These are phyloP conservation scores for Cyclotella baltica DNA, from an alignment of 108 stramenopile genomes.

Conservation along the genomic window DNA sequence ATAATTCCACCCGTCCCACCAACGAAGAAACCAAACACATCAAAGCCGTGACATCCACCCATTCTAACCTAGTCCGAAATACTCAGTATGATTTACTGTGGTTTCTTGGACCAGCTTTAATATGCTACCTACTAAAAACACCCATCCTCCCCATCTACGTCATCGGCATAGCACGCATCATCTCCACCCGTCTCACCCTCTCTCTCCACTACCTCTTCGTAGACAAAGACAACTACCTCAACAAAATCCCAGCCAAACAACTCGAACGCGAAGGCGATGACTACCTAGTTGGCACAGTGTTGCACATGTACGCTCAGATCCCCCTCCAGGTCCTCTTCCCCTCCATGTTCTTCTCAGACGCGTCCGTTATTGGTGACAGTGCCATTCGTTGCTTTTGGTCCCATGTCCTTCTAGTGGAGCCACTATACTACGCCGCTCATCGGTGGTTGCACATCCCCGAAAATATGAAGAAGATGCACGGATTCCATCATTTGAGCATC, in stretches of 20 bases:
- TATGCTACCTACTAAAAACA: slow-evolving; percentile 51
- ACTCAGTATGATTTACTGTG: slow-evolving; percentile 62
- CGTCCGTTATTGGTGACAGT: slow-evolving; percentile 49
- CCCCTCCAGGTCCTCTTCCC: slow-evolving; percentile 71
- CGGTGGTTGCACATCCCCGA: slow-evolving; percentile 75
- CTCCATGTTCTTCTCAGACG: slow-evolving; percentile 65
- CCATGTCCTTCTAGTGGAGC: slow-evolving; percentile 68
- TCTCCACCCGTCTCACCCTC: slow-evolving; percentile 61
- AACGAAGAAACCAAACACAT: slow-evolving; percentile 55
- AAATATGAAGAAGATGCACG: slow-evolving; percentile 78
- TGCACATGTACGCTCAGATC: slow-evolving; percentile 76
- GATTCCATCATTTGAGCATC: slow-evolving; percentile 77
- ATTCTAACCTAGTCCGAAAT: slow-evolving; percentile 63
- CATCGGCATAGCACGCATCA: slow-evolving; percentile 64
- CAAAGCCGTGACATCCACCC: slow-evolving; percentile 65
- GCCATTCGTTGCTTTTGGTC: slow-evolving; percentile 48
- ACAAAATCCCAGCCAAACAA: slow-evolving; percentile 72
- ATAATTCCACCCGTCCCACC: slow-evolving; percentile 45
- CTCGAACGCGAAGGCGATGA: slow-evolving; percentile 65
- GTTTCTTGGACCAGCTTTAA: slow-evolving; percentile 61
- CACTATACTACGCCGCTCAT: slow-evolving; percentile 72
- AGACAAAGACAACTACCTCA: slow-evolving; percentile 76
- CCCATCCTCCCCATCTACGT: slow-evolving; percentile 65
- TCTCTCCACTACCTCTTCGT: slow-evolving; percentile 67
- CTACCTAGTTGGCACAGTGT: slow-evolving; percentile 61